A percentile compares a stretch with the other conserved stretches of the same genome.
Conservation (phyloP, 2,329 filamentous ascomycete species). For the Cladosporium colombiae region DNA sequence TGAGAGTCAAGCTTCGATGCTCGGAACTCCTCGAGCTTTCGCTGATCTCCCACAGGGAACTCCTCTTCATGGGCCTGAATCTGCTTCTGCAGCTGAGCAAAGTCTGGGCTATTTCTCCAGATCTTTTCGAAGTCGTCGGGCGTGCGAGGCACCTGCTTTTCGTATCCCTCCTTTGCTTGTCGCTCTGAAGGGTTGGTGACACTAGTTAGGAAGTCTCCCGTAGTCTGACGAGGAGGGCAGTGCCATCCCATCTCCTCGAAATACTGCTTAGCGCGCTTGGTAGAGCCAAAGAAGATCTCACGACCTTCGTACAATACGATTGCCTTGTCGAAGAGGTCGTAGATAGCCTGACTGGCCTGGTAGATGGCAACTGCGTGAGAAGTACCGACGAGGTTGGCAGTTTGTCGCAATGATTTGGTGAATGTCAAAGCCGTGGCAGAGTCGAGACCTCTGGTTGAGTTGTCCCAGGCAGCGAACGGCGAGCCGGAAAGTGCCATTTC, state of each 20-base stretch:
- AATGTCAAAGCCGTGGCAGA: slow-evolving; percentile 61
- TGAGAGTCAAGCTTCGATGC: slow-evolving; percentile 54
- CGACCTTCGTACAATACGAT: slow-evolving; percentile 74
- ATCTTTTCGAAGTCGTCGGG: slow-evolving; percentile 66
- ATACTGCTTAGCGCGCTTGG: slow-evolving; percentile 60
- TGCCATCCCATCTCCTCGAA: slow-evolving; percentile 70
- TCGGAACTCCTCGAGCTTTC: slow-evolving; percentile 46
- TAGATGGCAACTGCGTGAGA: slow-evolving; percentile 62
- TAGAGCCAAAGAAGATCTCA: slow-evolving; percentile 74
- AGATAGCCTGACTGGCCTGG: slow-evolving; percentile 52
- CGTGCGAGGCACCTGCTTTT: slow-evolving; percentile 64
- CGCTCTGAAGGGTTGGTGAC: slow-evolving; percentile 67
- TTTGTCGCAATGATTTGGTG: slow-evolving; percentile 53
- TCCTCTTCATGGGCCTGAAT: slow-evolving; percentile 54
- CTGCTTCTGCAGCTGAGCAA: slow-evolving; percentile 45
- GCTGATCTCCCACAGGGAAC: slow-evolving; percentile 46
- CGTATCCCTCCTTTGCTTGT: slow-evolving; percentile 57
- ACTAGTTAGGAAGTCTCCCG: slow-evolving; percentile 69
- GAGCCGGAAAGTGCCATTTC: slow-evolving; percentile 50
- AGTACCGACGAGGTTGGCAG: slow-evolving; percentile 51
- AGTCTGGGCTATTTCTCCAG: slow-evolving; percentile 53
- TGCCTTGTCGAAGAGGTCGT: slow-evolving; percentile 72
- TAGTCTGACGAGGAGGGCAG: slow-evolving; percentile 67
- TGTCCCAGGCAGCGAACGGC: slow-evolving; percentile 48
- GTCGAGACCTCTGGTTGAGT: slow-evolving; percentile 54